Evolutionary conservation across 2,329 filamentous ascomycete genomes (phyloP).

Genomic region (Leptosphaerulina australis): DNA sequence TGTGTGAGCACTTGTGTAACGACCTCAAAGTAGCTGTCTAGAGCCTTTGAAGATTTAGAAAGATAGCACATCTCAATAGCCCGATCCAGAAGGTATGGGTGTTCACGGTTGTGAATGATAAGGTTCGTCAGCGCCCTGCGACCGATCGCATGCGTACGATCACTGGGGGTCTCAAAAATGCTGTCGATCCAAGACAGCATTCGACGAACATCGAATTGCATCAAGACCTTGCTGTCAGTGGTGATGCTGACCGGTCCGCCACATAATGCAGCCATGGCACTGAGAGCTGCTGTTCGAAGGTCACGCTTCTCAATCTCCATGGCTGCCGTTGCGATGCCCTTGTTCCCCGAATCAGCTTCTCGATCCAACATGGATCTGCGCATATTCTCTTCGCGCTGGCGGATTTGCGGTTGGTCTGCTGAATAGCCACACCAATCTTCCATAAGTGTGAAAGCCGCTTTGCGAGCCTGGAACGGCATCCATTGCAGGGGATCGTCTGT

Average conservation of each 20-base stretch:
- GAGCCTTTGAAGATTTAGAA: conserved; percentile 77
- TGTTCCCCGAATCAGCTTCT: conserved; percentile 72
- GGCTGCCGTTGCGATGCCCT: conserved; percentile 79
- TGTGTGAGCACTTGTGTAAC: conserved; percentile 86
- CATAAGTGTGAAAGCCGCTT: conserved; percentile 95
- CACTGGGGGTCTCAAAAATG: conserved; percentile 90
- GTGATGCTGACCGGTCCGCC: conserved; percentile 81
- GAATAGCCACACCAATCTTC: conserved; percentile 99
- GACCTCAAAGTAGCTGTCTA: conserved; percentile 95
- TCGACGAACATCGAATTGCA: conserved; percentile 89
- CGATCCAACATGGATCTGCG: conserved; percentile 82
- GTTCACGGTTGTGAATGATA: conserved; percentile 87
- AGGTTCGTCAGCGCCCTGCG: conserved; percentile 86
- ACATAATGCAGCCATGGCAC: conserved; percentile 93
- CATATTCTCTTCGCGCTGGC: conserved; percentile 84
- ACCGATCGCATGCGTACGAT: conserved; percentile 89
- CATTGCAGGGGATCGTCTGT: conserved; percentile 85
- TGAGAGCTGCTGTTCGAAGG: conserved; percentile 85
- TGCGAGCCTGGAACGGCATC: conserved; percentile 97
- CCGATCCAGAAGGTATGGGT: conserved; percentile 82
- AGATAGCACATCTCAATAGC: conserved; percentile 92
- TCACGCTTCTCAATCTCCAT: conserved; percentile 98
- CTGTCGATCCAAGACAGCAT: conserved; percentile 96
- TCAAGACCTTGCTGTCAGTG: conserved; percentile 82
- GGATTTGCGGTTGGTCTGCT: conserved; percentile 83